phyloP scores from a whole-genome alignment of 116 monocot genomes.

The Cymodocea nodosa region DNA sequence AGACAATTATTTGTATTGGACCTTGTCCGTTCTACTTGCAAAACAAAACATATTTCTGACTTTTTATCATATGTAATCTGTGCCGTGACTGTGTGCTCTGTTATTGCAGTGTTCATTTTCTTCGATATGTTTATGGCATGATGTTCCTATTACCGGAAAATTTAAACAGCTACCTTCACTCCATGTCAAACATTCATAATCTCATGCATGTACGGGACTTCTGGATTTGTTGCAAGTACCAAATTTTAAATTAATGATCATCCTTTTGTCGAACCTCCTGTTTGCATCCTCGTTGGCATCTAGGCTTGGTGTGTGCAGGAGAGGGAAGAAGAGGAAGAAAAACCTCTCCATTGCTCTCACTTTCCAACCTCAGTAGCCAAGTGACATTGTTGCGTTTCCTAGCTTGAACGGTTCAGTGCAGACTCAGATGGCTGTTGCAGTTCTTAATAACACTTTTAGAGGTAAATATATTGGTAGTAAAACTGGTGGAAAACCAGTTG shows the following conservation, averaged over 20 bases:
- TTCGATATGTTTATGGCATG: no score
- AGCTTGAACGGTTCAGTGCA: slow-evolving; percentile 62
- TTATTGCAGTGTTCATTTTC: no score
- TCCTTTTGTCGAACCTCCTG: not conserved
- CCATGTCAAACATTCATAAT: not conserved
- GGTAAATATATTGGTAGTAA: slow-evolving; percentile 28
- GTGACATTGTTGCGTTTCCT: slow-evolving; percentile 29
- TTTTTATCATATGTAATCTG: no score
- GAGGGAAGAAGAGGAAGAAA: slow-evolving; percentile 14
- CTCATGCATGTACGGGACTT: slow-evolving; percentile 1
- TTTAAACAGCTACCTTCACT: no score
- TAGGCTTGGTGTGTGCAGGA: slow-evolving; percentile 16
- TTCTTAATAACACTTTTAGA: slow-evolving; percentile 25
- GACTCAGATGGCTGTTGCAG: slow-evolving; percentile 75
- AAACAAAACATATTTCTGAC: no score
- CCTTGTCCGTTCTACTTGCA: no score
- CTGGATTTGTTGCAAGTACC: not conserved
- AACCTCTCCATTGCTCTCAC: slow-evolving; percentile 8
- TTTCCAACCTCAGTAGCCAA: slow-evolving; percentile 5
- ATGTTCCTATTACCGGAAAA: no score
- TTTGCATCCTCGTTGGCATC: slow-evolving; percentile 5
- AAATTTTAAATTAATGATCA: slow-evolving; percentile 13
- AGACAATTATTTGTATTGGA: no score
- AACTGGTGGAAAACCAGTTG: slow-evolving; percentile 32
- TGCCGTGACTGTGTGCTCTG: no score